Percentiles rank a stretch among this genome's conserved stretches.
These are phyloP conservation scores for Pseudogymnoascus sp. DNA, from an alignment of 2,329 filamentous ascomycete species.

Conservation along the genomic window DNA sequence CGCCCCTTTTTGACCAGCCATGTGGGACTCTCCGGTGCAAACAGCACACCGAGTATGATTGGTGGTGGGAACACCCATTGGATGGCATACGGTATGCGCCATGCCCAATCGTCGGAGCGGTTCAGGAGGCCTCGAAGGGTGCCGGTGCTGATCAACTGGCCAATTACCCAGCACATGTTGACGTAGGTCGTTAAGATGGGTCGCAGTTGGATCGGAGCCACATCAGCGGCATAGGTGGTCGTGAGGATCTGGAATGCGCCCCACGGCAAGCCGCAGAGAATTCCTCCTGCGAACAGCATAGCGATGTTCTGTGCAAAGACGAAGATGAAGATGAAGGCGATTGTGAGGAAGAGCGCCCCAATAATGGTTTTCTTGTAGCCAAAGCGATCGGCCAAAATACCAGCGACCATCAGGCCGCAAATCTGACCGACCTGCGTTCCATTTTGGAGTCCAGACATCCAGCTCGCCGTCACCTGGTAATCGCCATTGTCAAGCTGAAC, in stretches of 20 bases:
- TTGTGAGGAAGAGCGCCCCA: constrained; percentile 25
- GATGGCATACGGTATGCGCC: constrained; percentile 34
- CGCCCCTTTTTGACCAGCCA: constrained; percentile 14
- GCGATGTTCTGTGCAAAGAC: constrained; percentile 40
- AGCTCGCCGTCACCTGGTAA: constrained; percentile 32
- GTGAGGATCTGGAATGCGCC: constrained; percentile 38
- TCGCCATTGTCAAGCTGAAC: constrained; percentile 17
- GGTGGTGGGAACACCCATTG: not conserved
- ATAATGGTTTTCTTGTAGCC: constrained; percentile 35
- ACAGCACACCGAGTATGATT: not conserved
- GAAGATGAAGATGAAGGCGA: constrained; percentile 37
- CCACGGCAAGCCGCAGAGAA: constrained; percentile 41
- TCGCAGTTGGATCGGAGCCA: constrained; percentile 1
- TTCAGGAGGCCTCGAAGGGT: constrained; percentile 36
- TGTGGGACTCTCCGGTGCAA: not conserved
- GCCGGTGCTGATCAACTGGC: constrained; percentile 32
- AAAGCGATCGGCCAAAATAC: constrained; percentile 32
- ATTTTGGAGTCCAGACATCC: constrained; percentile 35
- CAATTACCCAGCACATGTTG: constrained; percentile 9
- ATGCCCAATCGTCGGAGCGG: constrained; percentile 37
- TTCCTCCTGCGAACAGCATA: constrained; percentile 34
- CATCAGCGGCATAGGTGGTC: constrained; percentile 22
- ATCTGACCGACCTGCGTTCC: constrained; percentile 34
- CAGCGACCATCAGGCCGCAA: constrained; percentile 33
- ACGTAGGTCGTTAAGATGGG: constrained; percentile 4